Evolutionary conservation across 2,329 filamentous ascomycete genomes (phyloP), one percentile per base, ranked within the genome.

Genomic region (Bipolaris gigantea): DNA sequence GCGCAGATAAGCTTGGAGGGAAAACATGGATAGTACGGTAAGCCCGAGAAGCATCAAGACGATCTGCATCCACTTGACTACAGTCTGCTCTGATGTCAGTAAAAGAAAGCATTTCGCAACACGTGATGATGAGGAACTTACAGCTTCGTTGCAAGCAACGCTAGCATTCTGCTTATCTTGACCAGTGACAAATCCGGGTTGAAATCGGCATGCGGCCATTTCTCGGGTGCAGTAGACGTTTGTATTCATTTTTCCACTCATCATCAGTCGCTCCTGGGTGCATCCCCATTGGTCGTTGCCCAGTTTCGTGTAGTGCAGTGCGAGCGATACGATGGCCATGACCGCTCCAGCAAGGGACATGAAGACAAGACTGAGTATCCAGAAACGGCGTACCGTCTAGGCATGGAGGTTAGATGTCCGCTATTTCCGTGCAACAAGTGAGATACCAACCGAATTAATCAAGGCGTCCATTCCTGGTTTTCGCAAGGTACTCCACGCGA

Each of bases 21-120:
- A 49, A 36, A 70, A 70, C 42, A 72, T 48, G 13, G 47, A 53
- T n/a, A 70, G 53, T 16, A 65, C 51, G 5, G 60, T 25, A 8
- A 66, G 51, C 0, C 58, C 51, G 23, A 60, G 59, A 15, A 69
- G 9, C 3, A 67, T 50, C 8, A 72, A 41, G 16, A 65, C 48
- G 27, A 72, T 56, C 33, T 70, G 67, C 16, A 71, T 23, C 67
- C 67, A 72, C 41, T 71, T 71, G 5, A 66, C 64, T 15, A 60
- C 55, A 7, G 61, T 48, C 69, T 70, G 38, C 9, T 15, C 1
- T 3, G 1, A 23, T 56, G 30, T 56, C n/a, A 61, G 53, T 30
- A 33, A 10, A 48, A 10, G 45, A 35, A 8, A 33, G n/a, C 19
- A 25, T 33, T 8, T 23, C 3, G 9, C 10, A 16, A 36, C 19